Evolutionary conservation across 768 basidiomycete genomes (phyloP), one percentile per base, ranked within the genome.

Genomic region (Mycena filopes): DNA sequence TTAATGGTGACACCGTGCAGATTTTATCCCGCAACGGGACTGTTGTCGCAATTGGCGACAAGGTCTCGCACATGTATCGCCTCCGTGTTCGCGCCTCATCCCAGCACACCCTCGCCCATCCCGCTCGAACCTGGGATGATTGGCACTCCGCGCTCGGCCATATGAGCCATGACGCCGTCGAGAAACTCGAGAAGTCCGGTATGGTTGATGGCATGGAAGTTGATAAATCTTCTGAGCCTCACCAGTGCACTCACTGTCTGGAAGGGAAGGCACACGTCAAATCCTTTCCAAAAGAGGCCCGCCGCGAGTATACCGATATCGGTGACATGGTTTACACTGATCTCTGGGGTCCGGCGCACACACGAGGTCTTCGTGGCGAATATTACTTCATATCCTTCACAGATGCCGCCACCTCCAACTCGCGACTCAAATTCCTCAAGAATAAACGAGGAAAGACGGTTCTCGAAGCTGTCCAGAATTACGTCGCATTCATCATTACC

Each of bases 231-330:
- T 21, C 20, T 8, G n/a, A 36, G 18, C 36, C 40, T n/a, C 29
- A 56, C 2, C 65, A 72, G 31, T 81, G 80, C 41, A 71, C 72
- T n/a, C n/a, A n/a, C 11, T 83, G 80, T 66, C 71, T 47, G 63
- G 74, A 45, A n/a, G 78, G 77, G 1, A 82, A 83, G 58, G 66
- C 72, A 11, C 73, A 76, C 20, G 70, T 73, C 9, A 53, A 53
- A 6, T 64, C 75, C 5, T 77, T 79, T 54, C 81, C 79, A 28
- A 68, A 74, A n/a, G 21, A 9, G 15, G 7, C 6, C 28, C 13
- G 29, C 61, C 63, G 63, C 12, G 46, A 40, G 41, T 69, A 71
- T 13, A 28, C 26, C 4, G 26, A 55, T 2, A 55, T 28, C 16
- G 54, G 40, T 20, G 54, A 41, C 15, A 18, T n/a, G 54, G 29